Evolutionary conservation across 2,329 filamentous ascomycete genomes (phyloP).

Genomic region (Apiospora hydei): DNA sequence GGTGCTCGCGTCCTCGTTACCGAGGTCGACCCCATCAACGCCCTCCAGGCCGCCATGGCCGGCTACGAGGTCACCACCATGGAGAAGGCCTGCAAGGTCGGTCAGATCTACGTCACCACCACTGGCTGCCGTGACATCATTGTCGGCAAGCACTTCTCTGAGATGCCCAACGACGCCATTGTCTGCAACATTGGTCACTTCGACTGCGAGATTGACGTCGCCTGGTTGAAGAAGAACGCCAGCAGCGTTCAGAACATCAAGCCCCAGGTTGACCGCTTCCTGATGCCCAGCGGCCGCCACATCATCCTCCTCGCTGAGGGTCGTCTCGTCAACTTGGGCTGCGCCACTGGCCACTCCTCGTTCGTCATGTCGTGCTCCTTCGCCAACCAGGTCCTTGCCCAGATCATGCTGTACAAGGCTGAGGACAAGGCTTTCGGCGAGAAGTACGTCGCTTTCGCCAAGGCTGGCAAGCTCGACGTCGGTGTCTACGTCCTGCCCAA

Average conservation of each 20-base stretch:
- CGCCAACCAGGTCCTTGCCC: constrained; percentile 99
- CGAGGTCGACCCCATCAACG: constrained; percentile 99
- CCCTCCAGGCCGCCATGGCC: constrained; percentile 96
- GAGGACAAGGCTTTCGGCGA: constrained; percentile 84
- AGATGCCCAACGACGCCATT: constrained; percentile 96
- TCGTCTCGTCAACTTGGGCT: constrained; percentile 98
- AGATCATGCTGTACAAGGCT: constrained; percentile 98
- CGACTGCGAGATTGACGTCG: constrained; percentile 99
- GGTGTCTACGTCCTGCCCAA: constrained; percentile 98
- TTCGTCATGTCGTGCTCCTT: constrained; percentile 99
- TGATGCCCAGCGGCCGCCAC: constrained; percentile 91
- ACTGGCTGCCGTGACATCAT: constrained; percentile 99
- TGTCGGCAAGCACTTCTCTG: constrained; percentile 88
- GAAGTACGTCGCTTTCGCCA: constrained; percentile 97
- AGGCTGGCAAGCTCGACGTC: constrained; percentile 86
- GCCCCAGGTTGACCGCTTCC: constrained; percentile 98
- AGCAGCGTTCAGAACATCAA: constrained; percentile 97
- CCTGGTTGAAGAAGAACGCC: constrained; percentile 98
- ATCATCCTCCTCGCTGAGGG: constrained; percentile 99
- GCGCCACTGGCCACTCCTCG: constrained; percentile 97
- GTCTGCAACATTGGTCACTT: constrained; percentile 99
- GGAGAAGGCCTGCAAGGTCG: constrained; percentile 88
- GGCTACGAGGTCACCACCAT: constrained; percentile 97
- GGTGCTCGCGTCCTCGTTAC: constrained; percentile 96
- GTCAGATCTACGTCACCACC: constrained; percentile 99